Conservation (phyloP, 306 rosid species). For the Cucumis cinereus region DNA sequence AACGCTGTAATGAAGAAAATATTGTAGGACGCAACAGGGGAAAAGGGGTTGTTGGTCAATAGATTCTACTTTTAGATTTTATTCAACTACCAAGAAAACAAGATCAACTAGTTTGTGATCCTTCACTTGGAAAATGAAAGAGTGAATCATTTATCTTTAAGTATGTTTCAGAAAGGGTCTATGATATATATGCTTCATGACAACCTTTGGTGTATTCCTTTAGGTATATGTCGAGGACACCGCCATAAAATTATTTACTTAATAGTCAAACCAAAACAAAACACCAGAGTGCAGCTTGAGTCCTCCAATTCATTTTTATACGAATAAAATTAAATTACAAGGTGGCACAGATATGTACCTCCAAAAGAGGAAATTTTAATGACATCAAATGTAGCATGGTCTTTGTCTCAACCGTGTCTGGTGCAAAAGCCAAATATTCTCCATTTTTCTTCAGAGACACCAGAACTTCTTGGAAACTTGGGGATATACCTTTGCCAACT, state of each 20-base stretch:
- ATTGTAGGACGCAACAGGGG: not conserved
- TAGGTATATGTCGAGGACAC: not conserved
- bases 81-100: not conserved
- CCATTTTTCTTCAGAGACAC: constrained; percentile 37
- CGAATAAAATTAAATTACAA: not conserved
- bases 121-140: not conserved
- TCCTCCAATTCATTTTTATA: not conserved
- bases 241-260: not conserved
- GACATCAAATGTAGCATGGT: constrained; percentile 59
- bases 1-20: not conserved
- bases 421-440: constrained; percentile 80
- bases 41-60: not conserved
- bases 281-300: not conserved
- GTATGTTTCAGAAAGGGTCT: not conserved
- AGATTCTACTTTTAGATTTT: not conserved
- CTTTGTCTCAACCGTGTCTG: constrained; percentile 59
- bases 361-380: constrained; percentile 59
- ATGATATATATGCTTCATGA: not conserved
- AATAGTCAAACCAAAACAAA: not conserved
- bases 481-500: constrained; percentile 85
- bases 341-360: constrained; percentile 29
- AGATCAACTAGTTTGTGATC: not conserved
- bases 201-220: not conserved
- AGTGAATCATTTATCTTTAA: not conserved
- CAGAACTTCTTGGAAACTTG: constrained; percentile 60